A percentile compares a stretch with the other conserved stretches of the same genome.
These are phyloP conservation scores for Fragaria nilgerrensis DNA, from an alignment of 306 rosid species.

Conservation along the genomic window DNA sequence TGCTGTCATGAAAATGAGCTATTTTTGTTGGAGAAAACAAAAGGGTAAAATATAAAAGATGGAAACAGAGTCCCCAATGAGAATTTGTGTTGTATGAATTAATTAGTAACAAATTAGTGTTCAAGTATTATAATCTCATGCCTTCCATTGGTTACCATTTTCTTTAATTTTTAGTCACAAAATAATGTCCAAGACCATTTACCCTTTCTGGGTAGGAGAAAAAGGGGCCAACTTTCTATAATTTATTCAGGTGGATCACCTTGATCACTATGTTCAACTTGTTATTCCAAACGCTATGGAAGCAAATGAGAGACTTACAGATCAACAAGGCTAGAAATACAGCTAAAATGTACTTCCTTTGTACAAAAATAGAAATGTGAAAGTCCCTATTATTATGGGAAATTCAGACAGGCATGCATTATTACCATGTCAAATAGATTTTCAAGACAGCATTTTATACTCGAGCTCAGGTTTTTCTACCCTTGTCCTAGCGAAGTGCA, in stretches of 20 bases:
- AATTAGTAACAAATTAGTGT: not conserved
- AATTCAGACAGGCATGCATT: not conserved
- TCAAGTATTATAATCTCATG: not conserved
- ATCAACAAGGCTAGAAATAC: not conserved
- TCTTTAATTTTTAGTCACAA: not conserved
- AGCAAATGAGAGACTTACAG: not conserved
- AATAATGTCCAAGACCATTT: not conserved
- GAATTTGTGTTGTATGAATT: not conserved
- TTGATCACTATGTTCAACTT: not conserved
- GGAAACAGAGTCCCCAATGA: not conserved
- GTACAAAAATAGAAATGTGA: not conserved
- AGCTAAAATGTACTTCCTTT: not conserved
- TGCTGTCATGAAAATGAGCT: not conserved
- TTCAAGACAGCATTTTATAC: not conserved
- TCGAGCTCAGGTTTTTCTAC: not conserved
- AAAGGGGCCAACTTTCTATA: not conserved
- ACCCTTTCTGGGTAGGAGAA: not conserved
- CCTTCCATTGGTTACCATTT: not conserved
- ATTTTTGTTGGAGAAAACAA: not conserved
- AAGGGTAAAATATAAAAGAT: not conserved
- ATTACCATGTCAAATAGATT: not conserved
- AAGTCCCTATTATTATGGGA: not conserved
- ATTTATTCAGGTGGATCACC: not conserved
- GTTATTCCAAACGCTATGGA: not conserved
- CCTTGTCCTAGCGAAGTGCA: slow-evolving; percentile 6